phyloP scores from a whole-genome alignment of 345 rosid genomes.

The Ceriops zippeliana region DNA sequence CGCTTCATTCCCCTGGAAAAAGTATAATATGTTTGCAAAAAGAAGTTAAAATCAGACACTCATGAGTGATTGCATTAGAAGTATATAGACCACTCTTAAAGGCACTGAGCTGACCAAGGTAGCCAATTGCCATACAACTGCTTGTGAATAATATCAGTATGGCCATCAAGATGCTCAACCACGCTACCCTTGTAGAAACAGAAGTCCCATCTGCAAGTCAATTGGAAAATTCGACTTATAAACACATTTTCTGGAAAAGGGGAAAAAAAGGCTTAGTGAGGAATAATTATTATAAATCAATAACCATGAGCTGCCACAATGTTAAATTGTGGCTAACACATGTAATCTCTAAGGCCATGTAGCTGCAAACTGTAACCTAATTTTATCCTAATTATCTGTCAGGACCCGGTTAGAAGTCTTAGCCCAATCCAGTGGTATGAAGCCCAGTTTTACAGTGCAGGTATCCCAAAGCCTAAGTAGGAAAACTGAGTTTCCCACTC shows the following conservation, averaged over 20 bases:
- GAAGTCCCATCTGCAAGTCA: slow-evolving; percentile 85
- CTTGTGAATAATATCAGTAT: slow-evolving; percentile 90
- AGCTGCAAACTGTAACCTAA: no score
- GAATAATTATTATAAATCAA: not conserved
- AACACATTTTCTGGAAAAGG: not conserved
- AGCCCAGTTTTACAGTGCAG: no score
- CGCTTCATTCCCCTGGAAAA: slow-evolving; percentile 78
- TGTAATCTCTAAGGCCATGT: no score
- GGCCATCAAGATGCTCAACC: slow-evolving; percentile 94
- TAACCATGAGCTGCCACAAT: not conserved
- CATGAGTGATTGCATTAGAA: not conserved
- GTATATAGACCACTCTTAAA: not conserved
- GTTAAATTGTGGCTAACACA: not conserved
- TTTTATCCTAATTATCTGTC: no score
- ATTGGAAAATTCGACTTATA: slow-evolving; percentile 15
- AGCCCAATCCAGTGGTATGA: no score
- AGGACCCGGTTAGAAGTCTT: no score
- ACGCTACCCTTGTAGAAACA: slow-evolving; percentile 87
- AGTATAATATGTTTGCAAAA: not conserved
- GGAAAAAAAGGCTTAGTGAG: not conserved
- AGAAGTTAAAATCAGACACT: slow-evolving; percentile 14
- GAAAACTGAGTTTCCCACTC: no score
- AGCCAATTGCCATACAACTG: slow-evolving; percentile 80
- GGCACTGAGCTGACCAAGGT: slow-evolving; percentile 57
- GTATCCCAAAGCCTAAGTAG: no score